These are phyloP conservation scores for Neurospora sp. DNA, from an alignment of 495 filamentous ascomycete genomes.

Conservation along the genomic window DNA sequence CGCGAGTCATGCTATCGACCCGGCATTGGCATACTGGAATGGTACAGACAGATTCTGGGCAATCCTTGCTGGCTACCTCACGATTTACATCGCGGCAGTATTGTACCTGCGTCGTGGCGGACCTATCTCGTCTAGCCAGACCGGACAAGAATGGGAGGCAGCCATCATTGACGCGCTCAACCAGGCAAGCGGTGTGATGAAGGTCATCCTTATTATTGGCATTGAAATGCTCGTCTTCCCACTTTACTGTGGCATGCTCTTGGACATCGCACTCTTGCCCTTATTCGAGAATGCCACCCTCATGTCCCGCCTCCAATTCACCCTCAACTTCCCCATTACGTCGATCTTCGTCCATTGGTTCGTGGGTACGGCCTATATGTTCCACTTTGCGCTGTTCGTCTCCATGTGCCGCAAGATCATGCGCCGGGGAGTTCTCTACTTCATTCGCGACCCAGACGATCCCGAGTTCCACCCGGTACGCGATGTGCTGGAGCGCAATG, in stretches of 20 bases:
- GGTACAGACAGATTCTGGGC: slow-evolving; percentile 69
- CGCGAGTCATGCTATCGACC: slow-evolving; percentile 35
- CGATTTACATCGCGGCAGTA: slow-evolving; percentile 61
- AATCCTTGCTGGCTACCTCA: slow-evolving; percentile 68
- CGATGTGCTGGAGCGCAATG: slow-evolving; percentile 89
- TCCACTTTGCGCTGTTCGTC: slow-evolving; percentile 97
- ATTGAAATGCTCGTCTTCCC: slow-evolving; percentile 99
- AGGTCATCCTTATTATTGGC: slow-evolving; percentile 95
- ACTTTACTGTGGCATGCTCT: slow-evolving; percentile 83
- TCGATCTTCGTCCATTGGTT: slow-evolving; percentile 98
- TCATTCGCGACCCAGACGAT: slow-evolving; percentile 97
- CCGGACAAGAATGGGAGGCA: slow-evolving; percentile 64
- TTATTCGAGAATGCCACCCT: slow-evolving; percentile 74
- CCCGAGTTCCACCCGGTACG: slow-evolving; percentile 96
- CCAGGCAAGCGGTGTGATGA: slow-evolving; percentile 93
- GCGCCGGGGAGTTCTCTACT: slow-evolving; percentile 88
- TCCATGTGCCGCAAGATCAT: slow-evolving; percentile 99
- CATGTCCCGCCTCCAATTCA: slow-evolving; percentile 64
- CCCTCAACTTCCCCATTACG: slow-evolving; percentile 63
- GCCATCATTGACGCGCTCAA: slow-evolving; percentile 72
- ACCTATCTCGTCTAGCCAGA: slow-evolving; percentile 52
- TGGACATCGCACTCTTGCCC: slow-evolving; percentile 82
- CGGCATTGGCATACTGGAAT: slow-evolving; percentile 64
- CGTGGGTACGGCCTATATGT: slow-evolving; percentile 98
- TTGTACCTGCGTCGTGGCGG: slow-evolving; percentile 65